Evolutionary conservation across 2,329 filamentous ascomycete species (phyloP).

Genomic region (Colletotrichum acutatum): DNA sequence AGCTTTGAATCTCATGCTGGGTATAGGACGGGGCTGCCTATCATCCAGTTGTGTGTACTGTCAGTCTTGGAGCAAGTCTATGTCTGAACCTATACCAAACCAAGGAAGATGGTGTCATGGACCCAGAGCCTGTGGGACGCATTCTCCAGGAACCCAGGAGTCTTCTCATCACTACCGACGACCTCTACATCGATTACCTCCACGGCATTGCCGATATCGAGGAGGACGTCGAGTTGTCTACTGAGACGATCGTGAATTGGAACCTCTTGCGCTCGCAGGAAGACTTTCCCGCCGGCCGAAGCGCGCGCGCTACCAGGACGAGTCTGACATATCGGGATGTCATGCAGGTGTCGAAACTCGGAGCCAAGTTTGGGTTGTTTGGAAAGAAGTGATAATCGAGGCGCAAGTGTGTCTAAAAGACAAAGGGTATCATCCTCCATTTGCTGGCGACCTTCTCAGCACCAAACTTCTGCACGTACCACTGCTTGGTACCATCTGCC

Average conservation of each 20-base stretch:
- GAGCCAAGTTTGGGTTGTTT: conserved; percentile 71
- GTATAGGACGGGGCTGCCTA: conserved; percentile 83
- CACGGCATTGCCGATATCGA: conserved; percentile 78
- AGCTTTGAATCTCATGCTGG: conserved; percentile 39
- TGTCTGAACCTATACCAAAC: conserved; percentile 81
- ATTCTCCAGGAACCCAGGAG: conserved; percentile 88
- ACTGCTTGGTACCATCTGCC: conserved; percentile 79
- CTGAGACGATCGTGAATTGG: conserved; percentile 78
- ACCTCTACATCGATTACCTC: conserved; percentile 76
- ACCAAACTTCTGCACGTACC: conserved; percentile 84
- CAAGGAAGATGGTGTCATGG: conserved; percentile 69
- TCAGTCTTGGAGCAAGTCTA: conserved; percentile 82
- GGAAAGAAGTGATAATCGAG: conserved; percentile 48
- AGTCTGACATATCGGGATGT: conserved; percentile 91
- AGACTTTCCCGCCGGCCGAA: conserved; percentile 61
- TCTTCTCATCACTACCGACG: conserved; percentile 76
- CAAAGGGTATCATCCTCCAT: conserved; percentile 81
- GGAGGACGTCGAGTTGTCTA: conserved; percentile 73
- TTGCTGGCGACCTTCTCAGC: conserved; percentile 67
- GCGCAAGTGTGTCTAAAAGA: conserved; percentile 60
- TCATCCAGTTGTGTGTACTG: conserved; percentile 87
- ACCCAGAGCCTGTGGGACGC: conserved; percentile 60
- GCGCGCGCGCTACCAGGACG: conserved; percentile 69
- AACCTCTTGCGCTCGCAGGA: conserved; percentile 64
- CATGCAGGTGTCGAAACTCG: conserved; percentile 79